Percentiles rank a stretch among this genome's conserved stretches.
Conservation (phyloP, 495 filamentous ascomycete species). For the Monascus purpureus region DNA sequence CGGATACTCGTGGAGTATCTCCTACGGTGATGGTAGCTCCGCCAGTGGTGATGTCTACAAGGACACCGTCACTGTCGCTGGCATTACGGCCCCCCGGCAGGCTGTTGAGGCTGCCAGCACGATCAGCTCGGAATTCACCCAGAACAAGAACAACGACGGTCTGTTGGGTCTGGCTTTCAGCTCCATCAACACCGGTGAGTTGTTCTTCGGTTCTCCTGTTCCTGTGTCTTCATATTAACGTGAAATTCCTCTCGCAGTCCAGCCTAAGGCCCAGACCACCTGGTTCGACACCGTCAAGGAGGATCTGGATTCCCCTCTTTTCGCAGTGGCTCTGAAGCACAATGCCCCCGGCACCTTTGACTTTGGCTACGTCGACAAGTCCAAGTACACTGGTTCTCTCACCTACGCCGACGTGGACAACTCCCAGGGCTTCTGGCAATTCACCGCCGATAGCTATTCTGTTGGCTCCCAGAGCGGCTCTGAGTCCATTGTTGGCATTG, state of each 20-base stretch:
- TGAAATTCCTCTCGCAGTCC: too few species aligned
- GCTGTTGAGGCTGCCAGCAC: slow-evolving; percentile 53
- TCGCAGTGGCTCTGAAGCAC: slow-evolving; percentile 55
- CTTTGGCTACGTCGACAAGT: slow-evolving; percentile 57
- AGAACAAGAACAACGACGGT: slow-evolving; percentile 50
- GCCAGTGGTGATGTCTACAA: slow-evolving; percentile 54
- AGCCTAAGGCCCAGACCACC: slow-evolving; percentile 46
- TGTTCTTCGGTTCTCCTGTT: not conserved
- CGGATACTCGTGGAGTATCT: slow-evolving; percentile 49
- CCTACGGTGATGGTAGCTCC: slow-evolving; percentile 57
- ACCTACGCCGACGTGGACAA: slow-evolving; percentile 45
- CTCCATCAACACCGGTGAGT: slow-evolving; percentile 45
- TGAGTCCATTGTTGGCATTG: slow-evolving; percentile 18
- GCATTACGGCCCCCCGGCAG: slow-evolving; percentile 45
- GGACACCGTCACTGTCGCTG: slow-evolving; percentile 55
- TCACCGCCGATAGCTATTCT: slow-evolving; percentile 47
- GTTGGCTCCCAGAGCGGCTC: slow-evolving; percentile 34
- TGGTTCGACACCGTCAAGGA: slow-evolving; percentile 60
- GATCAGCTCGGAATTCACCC: slow-evolving; percentile 45
- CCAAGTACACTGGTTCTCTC: slow-evolving; percentile 49
- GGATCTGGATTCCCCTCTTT: slow-evolving; percentile 44
- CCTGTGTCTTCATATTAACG: not conserved
- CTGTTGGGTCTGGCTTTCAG: slow-evolving; percentile 61
- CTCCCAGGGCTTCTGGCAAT: slow-evolving; percentile 56
- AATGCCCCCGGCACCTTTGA: slow-evolving; percentile 51